Evolutionary conservation across 2,329 filamentous ascomycete genomes (phyloP).

Genomic region (Clarireedia hainanense): DNA sequence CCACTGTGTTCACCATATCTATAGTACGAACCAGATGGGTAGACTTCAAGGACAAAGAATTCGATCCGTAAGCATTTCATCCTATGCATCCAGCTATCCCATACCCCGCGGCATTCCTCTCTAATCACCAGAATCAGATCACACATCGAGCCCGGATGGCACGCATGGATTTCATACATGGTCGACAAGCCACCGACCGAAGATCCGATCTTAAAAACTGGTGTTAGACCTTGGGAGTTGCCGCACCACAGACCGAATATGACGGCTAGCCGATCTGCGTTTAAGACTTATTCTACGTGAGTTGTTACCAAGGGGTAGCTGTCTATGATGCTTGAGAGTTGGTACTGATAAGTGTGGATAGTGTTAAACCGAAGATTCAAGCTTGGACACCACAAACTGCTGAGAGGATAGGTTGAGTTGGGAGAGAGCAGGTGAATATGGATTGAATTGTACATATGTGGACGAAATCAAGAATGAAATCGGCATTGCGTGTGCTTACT

Average conservation of each 20-base stretch:
- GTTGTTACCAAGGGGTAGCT: constrained; percentile 33
- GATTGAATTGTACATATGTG: constrained; percentile 22
- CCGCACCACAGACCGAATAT: constrained; percentile 63
- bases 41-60: constrained; percentile 86
- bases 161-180: constrained; percentile 93
- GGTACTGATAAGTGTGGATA: constrained; percentile 22
- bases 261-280: constrained; percentile 71
- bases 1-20: constrained; percentile 9
- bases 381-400: constrained; percentile 42
- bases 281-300: constrained; percentile 92
- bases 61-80: constrained; percentile 53
- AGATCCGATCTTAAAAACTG: constrained; percentile 63
- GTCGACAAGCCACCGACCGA: constrained; percentile 77
- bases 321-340: background rate
- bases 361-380: constrained; percentile 45
- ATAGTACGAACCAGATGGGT: constrained; percentile 94
- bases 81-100: background rate
- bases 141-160: constrained; percentile 94
- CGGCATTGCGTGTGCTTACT: background rate
- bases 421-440: background rate
- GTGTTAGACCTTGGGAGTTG: constrained; percentile 68
- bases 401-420: constrained; percentile 18
- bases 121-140: constrained; percentile 37
- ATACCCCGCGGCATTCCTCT: no score
- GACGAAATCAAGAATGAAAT: constrained; percentile 3